Evolutionary conservation across 768 basidiomycete genomes (phyloP).

Genomic region (Termitomyces sp.): DNA sequence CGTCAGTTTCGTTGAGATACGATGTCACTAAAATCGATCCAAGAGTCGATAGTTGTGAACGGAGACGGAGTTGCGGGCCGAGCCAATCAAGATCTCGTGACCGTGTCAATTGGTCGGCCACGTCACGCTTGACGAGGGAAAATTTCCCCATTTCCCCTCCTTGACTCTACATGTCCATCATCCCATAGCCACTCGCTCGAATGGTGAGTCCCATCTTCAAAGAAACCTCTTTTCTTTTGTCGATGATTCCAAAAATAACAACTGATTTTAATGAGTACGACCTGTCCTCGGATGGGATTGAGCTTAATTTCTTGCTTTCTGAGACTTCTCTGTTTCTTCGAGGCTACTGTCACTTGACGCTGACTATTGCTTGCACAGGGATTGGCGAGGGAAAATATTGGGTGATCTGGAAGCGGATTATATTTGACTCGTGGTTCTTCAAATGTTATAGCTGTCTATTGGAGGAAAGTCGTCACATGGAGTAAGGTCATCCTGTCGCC

Average conservation of each 20-base stretch:
- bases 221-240: neutral
- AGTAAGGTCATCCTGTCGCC: no score
- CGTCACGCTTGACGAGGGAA: neutral
- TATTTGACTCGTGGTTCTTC: no score
- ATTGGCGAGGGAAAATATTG: no score
- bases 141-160: neutral
- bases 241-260: neutral
- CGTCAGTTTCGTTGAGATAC: no score
- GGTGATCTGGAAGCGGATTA: no score
- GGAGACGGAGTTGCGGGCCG: neutral
- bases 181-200: neutral
- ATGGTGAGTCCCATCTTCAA: neutral
- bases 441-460: no score
- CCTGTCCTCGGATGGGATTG: neutral
- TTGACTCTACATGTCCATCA: neutral
- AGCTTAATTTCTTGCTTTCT: neutral
- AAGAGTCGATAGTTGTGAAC: no score
- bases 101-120: neutral
- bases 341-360: neutral
- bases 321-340: neutral
- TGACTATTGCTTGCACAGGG: no score
- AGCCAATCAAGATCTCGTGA: neutral
- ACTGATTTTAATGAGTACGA: neutral
- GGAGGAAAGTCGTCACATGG: no score
- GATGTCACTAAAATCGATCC: no score